These are phyloP conservation scores for Candida xyloterini DNA, from an alignment of 805 yeast species.

Conservation along the genomic window DNA sequence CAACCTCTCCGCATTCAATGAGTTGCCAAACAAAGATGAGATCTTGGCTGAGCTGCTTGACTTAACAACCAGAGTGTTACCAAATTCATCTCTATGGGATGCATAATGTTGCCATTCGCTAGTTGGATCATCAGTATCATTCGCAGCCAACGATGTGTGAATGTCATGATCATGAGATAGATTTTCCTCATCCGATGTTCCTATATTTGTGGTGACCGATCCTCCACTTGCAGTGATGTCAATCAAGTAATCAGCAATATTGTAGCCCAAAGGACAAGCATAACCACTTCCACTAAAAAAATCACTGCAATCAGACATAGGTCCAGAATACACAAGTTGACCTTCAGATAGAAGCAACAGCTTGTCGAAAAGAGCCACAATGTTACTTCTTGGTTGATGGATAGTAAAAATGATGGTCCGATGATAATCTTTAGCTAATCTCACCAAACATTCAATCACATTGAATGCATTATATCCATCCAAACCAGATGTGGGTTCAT, in stretches of 20 bases:
- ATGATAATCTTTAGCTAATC: slow-evolving; percentile 73
- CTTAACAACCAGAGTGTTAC: slow-evolving; percentile 22
- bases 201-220: background rate
- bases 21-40: slow-evolving; percentile 25
- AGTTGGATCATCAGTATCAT: slow-evolving; percentile 50
- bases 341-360: slow-evolving; percentile 81
- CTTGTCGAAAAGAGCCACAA: slow-evolving; percentile 86
- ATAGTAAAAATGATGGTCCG: slow-evolving; percentile 91
- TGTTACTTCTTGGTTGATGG: slow-evolving; percentile 96
- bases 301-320: slow-evolving; percentile 68
- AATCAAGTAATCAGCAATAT: slow-evolving; percentile 89
- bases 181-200: slow-evolving; percentile 16
- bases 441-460: slow-evolving; percentile 80
- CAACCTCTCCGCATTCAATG: slow-evolving; percentile 41
- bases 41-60: slow-evolving; percentile 9
- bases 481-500: slow-evolving; percentile 94
- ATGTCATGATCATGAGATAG: slow-evolving; percentile 28
- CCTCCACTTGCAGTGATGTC: slow-evolving; percentile 70
- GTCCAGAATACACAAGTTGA: slow-evolving; percentile 82
- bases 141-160: slow-evolving; percentile 28
- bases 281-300: slow-evolving; percentile 76
- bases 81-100: slow-evolving; percentile 70
- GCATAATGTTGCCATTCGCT: slow-evolving; percentile 88
- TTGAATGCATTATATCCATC: slow-evolving; percentile 92
- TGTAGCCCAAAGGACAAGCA: slow-evolving; percentile 83